These are phyloP conservation scores for Ceratocystis cubensis DNA, from an alignment of 2,329 filamentous ascomycete species.

Conservation along the genomic window DNA sequence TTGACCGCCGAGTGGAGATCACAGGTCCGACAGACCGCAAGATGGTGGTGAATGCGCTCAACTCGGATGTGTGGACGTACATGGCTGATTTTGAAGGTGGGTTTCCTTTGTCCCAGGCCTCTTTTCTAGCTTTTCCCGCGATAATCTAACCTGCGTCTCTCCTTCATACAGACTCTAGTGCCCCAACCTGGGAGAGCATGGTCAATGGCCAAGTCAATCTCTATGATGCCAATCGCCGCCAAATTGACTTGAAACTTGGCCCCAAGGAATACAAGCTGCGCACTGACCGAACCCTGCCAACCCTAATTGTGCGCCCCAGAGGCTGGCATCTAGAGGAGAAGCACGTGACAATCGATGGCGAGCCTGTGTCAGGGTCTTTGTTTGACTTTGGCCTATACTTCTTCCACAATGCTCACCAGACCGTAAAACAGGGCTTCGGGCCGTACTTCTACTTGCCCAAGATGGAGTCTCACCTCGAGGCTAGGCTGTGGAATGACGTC, in stretches of 20 bases:
- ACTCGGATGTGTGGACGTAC: constrained; percentile 94
- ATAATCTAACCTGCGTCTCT: constrained; percentile 6
- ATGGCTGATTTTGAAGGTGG: constrained; percentile 98
- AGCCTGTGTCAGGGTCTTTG: constrained; percentile 80
- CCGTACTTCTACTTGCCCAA: constrained; percentile 98
- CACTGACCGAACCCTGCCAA: constrained; percentile 72
- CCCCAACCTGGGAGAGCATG: constrained; percentile 99
- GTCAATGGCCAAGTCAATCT: constrained; percentile 96
- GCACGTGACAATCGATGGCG: constrained; percentile 89
- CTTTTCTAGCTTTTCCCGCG: not conserved
- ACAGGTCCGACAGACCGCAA: constrained; percentile 95
- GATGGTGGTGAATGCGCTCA: constrained; percentile 97
- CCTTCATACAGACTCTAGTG: constrained; percentile 60
- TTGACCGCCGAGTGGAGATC: constrained; percentile 92
- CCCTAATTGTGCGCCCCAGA: constrained; percentile 83
- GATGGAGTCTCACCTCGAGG: constrained; percentile 96
- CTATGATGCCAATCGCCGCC: constrained; percentile 84
- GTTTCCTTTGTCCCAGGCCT: constrained; percentile 24
- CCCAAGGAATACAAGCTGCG: constrained; percentile 95
- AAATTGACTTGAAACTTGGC: constrained; percentile 93
- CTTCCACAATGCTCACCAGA: constrained; percentile 91
- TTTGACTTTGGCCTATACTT: constrained; percentile 99
- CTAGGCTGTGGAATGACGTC: constrained; percentile 92
- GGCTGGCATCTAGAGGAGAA: constrained; percentile 99
- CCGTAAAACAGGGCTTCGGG: constrained; percentile 69